Base-by-base conservation (phyloP, 768 basidiomycete species). In the Amanita rimosa region DNA sequence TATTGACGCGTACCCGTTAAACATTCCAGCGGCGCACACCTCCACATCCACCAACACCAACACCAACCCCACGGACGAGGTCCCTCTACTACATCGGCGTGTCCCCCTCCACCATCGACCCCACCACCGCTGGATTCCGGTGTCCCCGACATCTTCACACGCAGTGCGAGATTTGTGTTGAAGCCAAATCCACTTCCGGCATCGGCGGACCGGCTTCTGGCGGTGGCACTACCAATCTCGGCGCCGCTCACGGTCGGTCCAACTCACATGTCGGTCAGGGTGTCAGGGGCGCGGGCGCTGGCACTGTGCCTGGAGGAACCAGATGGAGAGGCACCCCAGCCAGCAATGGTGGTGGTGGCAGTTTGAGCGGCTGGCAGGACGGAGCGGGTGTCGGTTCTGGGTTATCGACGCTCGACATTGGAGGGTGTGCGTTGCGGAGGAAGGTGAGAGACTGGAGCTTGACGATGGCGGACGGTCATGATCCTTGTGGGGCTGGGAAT, bases 81-180 rank as follows among this genome's bases (percentile, higher is more conserved):
- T 56, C 65, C 0, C 62, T 84, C 11, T 88, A 85, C 59, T 67
- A 70, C 52, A 73, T 69, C 4, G 83, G 85, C 39, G 72, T 78
- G 3, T 77, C 83, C 55, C 79, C 77, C 1, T 72, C 67, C 37
- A 76, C 78, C 0, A 74, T 78, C 5, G 81, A 79, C 60, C 13
- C 10, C 11, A 75, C 80, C 2, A 76, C 81, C 3, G 76, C 79
- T 4, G 68, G 75, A 0, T 67, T 78, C 58, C 77, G 82, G 37
- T 89, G 85, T 56, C 79, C 83, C 0, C 73, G 85, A 16, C 85
- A 89, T 60, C 69, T 89, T 1, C 77, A 83, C 55, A 78, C 77
- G 4, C 76, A 75, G 29, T 89, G 85, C 55, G 78, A 84, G 55
- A 85, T 87, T 50, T 89, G 85, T 55, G 76, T 83, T n/a, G 79